Evolutionary conservation across 2,329 filamentous ascomycete genomes (phyloP).

Genomic region (Phyllosticta capitalensis): DNA sequence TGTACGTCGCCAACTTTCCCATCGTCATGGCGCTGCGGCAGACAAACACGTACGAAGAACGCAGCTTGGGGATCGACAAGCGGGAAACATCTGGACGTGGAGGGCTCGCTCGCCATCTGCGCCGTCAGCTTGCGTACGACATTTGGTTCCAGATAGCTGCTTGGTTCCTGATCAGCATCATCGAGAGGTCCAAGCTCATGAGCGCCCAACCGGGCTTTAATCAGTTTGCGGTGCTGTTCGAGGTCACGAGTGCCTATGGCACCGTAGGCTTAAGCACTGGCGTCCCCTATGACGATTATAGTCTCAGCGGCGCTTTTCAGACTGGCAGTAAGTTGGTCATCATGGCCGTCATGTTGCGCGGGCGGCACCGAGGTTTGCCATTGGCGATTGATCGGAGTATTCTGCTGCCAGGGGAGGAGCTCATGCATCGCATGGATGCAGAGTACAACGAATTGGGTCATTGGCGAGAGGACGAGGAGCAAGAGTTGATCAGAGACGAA

Average conservation of each 20-base stretch:
- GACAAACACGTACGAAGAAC: slow-evolving; percentile 64
- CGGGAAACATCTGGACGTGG: slow-evolving; percentile 6
- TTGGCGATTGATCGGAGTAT: slow-evolving; percentile 25
- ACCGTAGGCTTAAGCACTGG: slow-evolving; percentile 54
- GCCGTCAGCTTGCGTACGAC: slow-evolving; percentile 57
- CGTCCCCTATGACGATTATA: slow-evolving; percentile 44
- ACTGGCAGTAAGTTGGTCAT: slow-evolving; percentile 49
- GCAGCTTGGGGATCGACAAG: slow-evolving; percentile 51
- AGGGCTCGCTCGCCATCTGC: slow-evolving; percentile 42
- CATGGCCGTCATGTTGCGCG: slow-evolving; percentile 45
- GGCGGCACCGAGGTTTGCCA: slow-evolving; percentile 21
- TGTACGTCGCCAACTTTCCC: slow-evolving; percentile 57
- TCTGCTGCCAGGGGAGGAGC: slow-evolving; percentile 22
- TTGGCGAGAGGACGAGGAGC: slow-evolving; percentile 12
- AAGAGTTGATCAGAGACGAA: slow-evolving; percentile 11
- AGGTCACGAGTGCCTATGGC: slow-evolving; percentile 50
- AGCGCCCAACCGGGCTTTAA: slow-evolving; percentile 22
- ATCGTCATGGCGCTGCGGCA: slow-evolving; percentile 56
- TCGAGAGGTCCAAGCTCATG: slow-evolving; percentile 49
- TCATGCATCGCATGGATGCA: slow-evolving; percentile 25
- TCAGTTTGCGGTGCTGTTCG: slow-evolving; percentile 37
- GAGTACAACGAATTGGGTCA: slow-evolving; percentile 16
- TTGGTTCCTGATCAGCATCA: slow-evolving; percentile 50
- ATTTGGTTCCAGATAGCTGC: slow-evolving; percentile 57
- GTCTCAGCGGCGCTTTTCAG: slow-evolving; percentile 47